A percentile compares a stretch with the other conserved stretches of the same genome.
Evolutionary conservation across 768 basidiomycete genomes (phyloP).

Genomic region (Leucocoprinus leucothites): DNA sequence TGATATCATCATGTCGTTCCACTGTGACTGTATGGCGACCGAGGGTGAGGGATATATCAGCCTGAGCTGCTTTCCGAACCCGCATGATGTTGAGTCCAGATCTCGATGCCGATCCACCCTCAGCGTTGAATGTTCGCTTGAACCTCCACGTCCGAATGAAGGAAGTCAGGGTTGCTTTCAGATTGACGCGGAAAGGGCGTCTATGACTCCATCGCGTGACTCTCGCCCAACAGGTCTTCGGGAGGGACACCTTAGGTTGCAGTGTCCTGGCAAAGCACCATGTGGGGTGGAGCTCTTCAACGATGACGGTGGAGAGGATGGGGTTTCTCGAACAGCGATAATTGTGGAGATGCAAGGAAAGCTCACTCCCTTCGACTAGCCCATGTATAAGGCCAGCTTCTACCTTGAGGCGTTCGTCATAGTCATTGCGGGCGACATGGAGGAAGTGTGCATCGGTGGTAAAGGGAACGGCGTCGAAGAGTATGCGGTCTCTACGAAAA

Average conservation of each 20-base stretch:
- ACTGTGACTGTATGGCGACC: conserved; percentile 36
- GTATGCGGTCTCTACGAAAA: conserved; percentile 39
- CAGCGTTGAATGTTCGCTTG: conserved; percentile 32
- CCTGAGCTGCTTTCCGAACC: conserved; percentile 39
- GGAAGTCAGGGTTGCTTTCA: conserved; percentile 44
- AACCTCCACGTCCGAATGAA: conserved; percentile 44
- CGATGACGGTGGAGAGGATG: conserved; percentile 45
- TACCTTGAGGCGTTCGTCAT: conserved; percentile 38
- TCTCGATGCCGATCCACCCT: conserved; percentile 28
- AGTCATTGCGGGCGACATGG: conserved; percentile 36
- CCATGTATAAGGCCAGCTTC: conserved; percentile 62
- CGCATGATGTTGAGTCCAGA: conserved; percentile 44
- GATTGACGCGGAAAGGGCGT: conserved; percentile 50
- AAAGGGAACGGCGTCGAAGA: conserved; percentile 61
- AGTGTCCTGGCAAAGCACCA: conserved; percentile 52
- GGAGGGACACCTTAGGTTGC: conserved; percentile 26
- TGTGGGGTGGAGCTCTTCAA: conserved; percentile 51
- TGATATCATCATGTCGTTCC: conserved; percentile 42
- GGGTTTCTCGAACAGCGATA: conserved; percentile 56
- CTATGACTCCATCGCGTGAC: conserved; percentile 50
- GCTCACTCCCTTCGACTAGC: conserved; percentile 58
- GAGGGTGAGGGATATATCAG: conserved; percentile 50
- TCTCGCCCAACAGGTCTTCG: conserved; percentile 49
- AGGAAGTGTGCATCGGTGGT: conserved; percentile 44
- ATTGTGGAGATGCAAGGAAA: conserved; percentile 63